Evolutionary conservation across 2,329 filamentous ascomycete genomes (phyloP).

Genomic region (Rosellinia necatrix): DNA sequence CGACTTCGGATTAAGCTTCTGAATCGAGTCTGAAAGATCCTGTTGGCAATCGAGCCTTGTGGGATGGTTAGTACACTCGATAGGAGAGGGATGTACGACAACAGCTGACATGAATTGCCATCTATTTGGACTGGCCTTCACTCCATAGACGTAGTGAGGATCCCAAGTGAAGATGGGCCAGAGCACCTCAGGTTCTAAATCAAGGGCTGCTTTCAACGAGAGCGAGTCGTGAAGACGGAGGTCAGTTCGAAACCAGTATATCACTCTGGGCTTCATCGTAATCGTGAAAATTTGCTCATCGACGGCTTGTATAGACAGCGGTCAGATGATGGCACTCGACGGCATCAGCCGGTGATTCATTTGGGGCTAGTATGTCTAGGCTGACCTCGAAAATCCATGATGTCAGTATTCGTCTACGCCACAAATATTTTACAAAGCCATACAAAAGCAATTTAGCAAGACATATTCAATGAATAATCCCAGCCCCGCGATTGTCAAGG

Average conservation of each 20-base stretch:
- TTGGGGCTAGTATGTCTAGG: neutral
- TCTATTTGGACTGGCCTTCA: constrained; percentile 71
- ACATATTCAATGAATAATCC: too few relatives aligned
- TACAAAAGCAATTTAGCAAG: too few relatives aligned
- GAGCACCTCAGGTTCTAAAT: constrained; percentile 68
- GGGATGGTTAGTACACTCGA: constrained; percentile 8
- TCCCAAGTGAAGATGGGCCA: constrained; percentile 84
- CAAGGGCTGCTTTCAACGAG: constrained; percentile 71
- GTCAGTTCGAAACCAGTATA: constrained; percentile 82
- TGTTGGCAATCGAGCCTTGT: constrained; percentile 71
- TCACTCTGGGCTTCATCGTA: constrained; percentile 55
- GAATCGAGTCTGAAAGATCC: constrained; percentile 70
- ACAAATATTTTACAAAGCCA: too few relatives aligned
- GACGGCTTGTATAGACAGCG: neutral
- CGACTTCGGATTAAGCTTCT: constrained; percentile 67
- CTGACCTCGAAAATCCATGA: constrained; percentile 24
- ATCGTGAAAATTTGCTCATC: neutral
- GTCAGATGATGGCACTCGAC: neutral
- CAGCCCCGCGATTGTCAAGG: too few relatives aligned
- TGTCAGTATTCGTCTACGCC: constrained; percentile 24
- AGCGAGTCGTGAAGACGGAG: constrained; percentile 78
- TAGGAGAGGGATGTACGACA: neutral
- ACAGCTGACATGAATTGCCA: constrained; percentile 70
- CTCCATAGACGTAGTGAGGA: constrained; percentile 77
- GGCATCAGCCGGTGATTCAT: neutral